Conservation (phyloP, 2,329 filamentous ascomycete species). For the Xylariomycetidae sp. region DNA sequence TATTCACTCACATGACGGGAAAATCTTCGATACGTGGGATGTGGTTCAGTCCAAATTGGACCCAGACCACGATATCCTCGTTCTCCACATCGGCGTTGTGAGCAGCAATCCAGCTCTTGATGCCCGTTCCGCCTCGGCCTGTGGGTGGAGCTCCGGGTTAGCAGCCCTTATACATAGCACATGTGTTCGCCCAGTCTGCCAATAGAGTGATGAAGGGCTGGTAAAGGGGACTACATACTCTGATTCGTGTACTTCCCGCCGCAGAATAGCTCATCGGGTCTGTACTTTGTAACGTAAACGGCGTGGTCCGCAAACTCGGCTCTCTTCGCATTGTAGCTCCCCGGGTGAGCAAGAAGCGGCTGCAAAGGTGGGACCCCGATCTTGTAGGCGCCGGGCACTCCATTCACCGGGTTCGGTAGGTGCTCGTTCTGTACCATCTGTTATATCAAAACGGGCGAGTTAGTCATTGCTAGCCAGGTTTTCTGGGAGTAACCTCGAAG, state of each 20-base stretch:
- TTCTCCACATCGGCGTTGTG: slow-evolving; percentile 46
- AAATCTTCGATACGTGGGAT: slow-evolving; percentile 62
- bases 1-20: slow-evolving; percentile 51
- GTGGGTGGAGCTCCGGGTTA: no score
- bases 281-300: slow-evolving; percentile 32
- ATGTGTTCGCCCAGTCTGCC: background rate
- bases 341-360: slow-evolving; percentile 18
- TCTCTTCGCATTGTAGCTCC: slow-evolving; percentile 27
- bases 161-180: no score
- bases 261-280: slow-evolving; percentile 32
- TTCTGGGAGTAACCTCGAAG: no score
- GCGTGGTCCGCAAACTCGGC: slow-evolving; percentile 32
- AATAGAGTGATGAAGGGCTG: background rate
- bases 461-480: no score
- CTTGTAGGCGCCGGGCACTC: slow-evolving; percentile 30
- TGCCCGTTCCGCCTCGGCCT: slow-evolving; percentile 35
- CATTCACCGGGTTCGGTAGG: slow-evolving; percentile 25
- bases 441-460: no score
- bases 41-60: slow-evolving; percentile 52
- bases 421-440: slow-evolving; percentile 31
- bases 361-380: slow-evolving; percentile 24
- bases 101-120: slow-evolving; percentile 43
- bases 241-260: slow-evolving; percentile 35
- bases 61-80: slow-evolving; percentile 47
- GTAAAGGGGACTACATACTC: slow-evolving; percentile 18